Evolutionary conservation across 306 rosid genomes (phyloP).

Genomic region (Quercus wislizeni): DNA sequence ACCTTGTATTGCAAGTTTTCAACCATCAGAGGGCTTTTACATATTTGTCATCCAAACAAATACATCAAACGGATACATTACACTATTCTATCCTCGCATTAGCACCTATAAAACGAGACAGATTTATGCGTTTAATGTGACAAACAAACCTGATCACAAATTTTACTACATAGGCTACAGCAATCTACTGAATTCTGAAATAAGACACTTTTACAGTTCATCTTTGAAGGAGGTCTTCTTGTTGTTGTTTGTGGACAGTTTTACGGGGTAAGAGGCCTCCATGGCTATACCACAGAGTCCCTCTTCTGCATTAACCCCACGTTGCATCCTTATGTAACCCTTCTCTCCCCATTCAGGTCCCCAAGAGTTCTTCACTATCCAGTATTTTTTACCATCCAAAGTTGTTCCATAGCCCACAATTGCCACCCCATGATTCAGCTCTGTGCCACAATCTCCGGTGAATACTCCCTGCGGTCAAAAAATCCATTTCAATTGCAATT

Average conservation of each 20-base stretch:
- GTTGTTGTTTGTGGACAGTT: slow-evolving; percentile 11
- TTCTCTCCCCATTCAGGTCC: slow-evolving; percentile 30
- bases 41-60: neutral
- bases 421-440: slow-evolving; percentile 41
- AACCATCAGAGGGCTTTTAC: neutral
- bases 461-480: slow-evolving; percentile 23
- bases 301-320: slow-evolving; percentile 13
- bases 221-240: slow-evolving; percentile 8
- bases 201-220: slow-evolving; percentile 6
- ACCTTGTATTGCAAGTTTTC: neutral
- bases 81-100: neutral
- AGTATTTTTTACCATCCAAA: slow-evolving; percentile 25
- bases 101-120: neutral
- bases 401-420: slow-evolving; percentile 25
- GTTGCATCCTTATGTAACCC: slow-evolving; percentile 29
- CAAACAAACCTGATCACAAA: neutral
- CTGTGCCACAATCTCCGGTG: slow-evolving; percentile 24
- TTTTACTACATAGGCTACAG: neutral
- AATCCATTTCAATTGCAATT: neutral
- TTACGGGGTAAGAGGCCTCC: slow-evolving; percentile 37
- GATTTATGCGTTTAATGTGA: neutral
- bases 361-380: slow-evolving; percentile 39
- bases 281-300: slow-evolving; percentile 43
- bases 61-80: neutral
- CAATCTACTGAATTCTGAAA: neutral